Conservation (phyloP, 192 early-diverging fungal species). For the Rhizophlyctis rosea region DNA sequence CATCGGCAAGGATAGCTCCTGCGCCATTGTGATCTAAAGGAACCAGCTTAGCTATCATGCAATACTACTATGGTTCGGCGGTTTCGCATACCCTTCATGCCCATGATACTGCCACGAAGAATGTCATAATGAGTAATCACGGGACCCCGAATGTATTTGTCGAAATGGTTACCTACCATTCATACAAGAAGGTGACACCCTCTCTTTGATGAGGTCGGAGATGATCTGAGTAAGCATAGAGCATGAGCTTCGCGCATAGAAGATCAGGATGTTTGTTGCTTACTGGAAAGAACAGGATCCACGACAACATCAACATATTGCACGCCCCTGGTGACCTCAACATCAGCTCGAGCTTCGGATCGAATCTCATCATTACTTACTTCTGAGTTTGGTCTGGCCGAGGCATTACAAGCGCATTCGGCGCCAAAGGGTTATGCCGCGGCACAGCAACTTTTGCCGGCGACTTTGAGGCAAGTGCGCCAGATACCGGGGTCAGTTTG, state of each 20-base stretch:
- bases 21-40: conserved; percentile 31
- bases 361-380: background rate
- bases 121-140: too few relatives aligned
- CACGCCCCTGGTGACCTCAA: background rate
- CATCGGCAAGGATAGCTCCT: conserved; percentile 56
- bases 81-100: conserved; percentile 28
- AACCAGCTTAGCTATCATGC: background rate
- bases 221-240: conserved; percentile 14
- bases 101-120: conserved; percentile 34
- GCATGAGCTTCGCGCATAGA: too few relatives aligned
- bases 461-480: background rate
- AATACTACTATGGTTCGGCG: background rate
- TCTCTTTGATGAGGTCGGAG: conserved; percentile 47
- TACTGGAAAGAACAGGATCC: conserved; percentile 35
- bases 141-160: background rate
- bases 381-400: conserved; percentile 14
- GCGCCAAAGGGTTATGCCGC: conserved; percentile 20
- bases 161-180: conserved; percentile 20
- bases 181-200: conserved; percentile 51
- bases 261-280: background rate
- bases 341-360: background rate
- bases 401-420: conserved; percentile 32
- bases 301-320: conserved; percentile 43
- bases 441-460: background rate
- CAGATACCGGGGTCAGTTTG: background rate